Percentiles rank a stretch among this genome's conserved stretches.
phyloP scores from a whole-genome alignment of 2,329 filamentous ascomycete genomes.

The Fusarium zealandicum region DNA sequence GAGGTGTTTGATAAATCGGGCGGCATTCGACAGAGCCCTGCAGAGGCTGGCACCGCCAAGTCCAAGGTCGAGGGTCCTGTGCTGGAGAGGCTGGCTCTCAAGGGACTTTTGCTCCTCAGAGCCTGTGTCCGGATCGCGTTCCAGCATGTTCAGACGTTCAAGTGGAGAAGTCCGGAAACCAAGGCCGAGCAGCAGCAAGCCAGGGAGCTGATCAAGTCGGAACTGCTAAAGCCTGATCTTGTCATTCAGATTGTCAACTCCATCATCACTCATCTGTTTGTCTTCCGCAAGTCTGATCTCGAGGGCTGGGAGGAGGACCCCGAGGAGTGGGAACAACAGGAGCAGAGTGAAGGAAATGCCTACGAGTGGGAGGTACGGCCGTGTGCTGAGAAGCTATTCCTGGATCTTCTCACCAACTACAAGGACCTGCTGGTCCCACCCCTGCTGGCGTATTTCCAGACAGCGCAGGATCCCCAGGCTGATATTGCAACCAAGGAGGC shows the following conservation, averaged over 20 bases:
- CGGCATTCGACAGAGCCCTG: slow-evolving; percentile 58
- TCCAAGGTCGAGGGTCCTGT: slow-evolving; percentile 67
- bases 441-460: slow-evolving; percentile 82
- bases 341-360: slow-evolving; percentile 82
- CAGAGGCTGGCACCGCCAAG: slow-evolving; percentile 50
- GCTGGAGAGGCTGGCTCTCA: slow-evolving; percentile 80
- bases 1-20: slow-evolving; percentile 72
- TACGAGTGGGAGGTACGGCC: slow-evolving; percentile 94
- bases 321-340: slow-evolving; percentile 92
- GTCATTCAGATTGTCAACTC: slow-evolving; percentile 83
- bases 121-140: slow-evolving; percentile 87
- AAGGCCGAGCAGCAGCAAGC: slow-evolving; percentile 79
- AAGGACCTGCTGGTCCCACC: slow-evolving; percentile 82
- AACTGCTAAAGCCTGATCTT: slow-evolving; percentile 78
- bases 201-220: slow-evolving; percentile 70
- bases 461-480: slow-evolving; percentile 69
- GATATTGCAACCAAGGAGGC: slow-evolving; percentile 90
- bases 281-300: slow-evolving; percentile 84
- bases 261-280: slow-evolving; percentile 86
- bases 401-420: slow-evolving; percentile 89
- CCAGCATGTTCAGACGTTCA: slow-evolving; percentile 81
- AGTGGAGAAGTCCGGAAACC: slow-evolving; percentile 76
- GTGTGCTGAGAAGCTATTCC: slow-evolving; percentile 91
- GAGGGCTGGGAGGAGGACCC: slow-evolving; percentile 94
- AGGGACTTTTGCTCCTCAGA: slow-evolving; percentile 81